Percentiles rank a stretch among this genome's conserved stretches.
Conservation (phyloP, 1,284 basidiomycete genomes). For the Takashimella koratensis region DNA sequence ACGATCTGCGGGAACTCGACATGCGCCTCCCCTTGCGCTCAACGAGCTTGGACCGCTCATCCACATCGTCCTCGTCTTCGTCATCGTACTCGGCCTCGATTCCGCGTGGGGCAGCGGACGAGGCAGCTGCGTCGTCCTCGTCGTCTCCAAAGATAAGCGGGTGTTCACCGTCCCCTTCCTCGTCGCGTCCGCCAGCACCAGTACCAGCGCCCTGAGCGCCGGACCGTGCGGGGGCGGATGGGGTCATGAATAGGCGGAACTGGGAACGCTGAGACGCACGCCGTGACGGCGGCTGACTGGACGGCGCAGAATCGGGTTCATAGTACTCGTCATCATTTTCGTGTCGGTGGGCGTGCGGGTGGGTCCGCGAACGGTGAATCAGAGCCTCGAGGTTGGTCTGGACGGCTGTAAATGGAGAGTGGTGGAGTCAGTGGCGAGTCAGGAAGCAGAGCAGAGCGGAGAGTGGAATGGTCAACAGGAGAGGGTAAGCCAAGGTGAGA, state of each 20-base stretch:
- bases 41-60: background rate
- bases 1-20: background rate
- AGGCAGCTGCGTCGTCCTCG: background rate
- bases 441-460: too few relatives aligned
- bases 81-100: too few relatives aligned
- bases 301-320: background rate
- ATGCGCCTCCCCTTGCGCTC: background rate
- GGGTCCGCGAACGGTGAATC: conserved; percentile 36
- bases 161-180: background rate
- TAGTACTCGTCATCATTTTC: background rate
- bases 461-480: too few relatives aligned
- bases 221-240: background rate
- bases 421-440: background rate
- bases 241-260: background rate
- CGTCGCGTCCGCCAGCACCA: background rate
- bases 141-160: background rate
- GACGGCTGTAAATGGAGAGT: conserved; percentile 27
- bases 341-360: conserved; percentile 25
- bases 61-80: background rate
- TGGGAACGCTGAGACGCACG: background rate
- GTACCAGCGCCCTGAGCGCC: background rate
- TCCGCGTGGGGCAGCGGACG: too few relatives aligned
- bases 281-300: background rate
- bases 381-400: conserved; percentile 45
- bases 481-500: background rate